Evolutionary conservation across 805 yeast genomes (phyloP), one percentile per base, ranked within the genome.

Genomic region (Myxozyma mucilagina): DNA sequence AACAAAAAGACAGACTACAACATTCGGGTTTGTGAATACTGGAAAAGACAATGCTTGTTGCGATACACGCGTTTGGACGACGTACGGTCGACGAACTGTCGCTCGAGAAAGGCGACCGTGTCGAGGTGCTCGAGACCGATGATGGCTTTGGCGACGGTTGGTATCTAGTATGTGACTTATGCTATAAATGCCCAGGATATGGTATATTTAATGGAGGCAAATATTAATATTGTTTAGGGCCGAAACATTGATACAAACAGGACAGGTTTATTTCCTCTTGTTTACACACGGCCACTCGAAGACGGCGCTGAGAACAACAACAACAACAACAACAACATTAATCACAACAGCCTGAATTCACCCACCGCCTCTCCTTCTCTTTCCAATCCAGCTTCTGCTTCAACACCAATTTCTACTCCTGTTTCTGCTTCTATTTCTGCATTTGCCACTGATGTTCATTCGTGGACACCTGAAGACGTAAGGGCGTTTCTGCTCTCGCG

Each of bases 71-170:
- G 73, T 94, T 94, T 75, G 80, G 80, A 50, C 90, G 96, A 49
- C 82, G 98, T 54, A 78, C 92, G 64, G 96, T 90, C 31, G 99
- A 94, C 75, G 99, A 94, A 74, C 78, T 94, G 43, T 84, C 86
- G 50, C 79, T 94, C 67, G 81, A 79, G 51, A 82, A 87, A 10
- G 98, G 97, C 32, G 97, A 94, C 72, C 85, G 84, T 63, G 80
- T 94, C 59, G 96, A 90, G 72, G 90, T 94, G 7, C 83, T 94
- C 24, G 90, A 96, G 47, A 97, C 91, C 74, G 99, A 94, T 75
- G 83, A 87, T 64, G 97, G 90, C 70, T 94, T 88, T 74, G 88
- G 89, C 69, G 98, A 94, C 74, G 97, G 98, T 16, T 94, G 99
- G 99, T 94, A 87, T 87, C 89, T 61, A 79, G 77, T 62, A 59